A percentile compares a stretch with the other conserved stretches of the same genome.
Conservation (phyloP, 2,329 filamentous ascomycete species). For the Nemania abortiva region DNA sequence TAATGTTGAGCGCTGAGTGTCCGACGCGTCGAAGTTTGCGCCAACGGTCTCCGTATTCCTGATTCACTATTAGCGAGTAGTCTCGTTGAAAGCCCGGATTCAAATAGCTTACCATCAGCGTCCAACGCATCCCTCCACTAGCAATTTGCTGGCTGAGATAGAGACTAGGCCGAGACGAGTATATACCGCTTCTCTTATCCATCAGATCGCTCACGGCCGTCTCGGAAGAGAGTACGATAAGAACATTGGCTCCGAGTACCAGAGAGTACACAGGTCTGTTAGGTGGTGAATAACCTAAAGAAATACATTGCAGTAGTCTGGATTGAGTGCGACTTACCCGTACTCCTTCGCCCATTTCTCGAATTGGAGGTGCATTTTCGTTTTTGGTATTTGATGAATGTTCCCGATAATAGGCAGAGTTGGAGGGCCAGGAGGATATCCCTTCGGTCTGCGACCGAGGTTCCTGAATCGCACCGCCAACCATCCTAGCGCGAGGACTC, state of each 20-base stretch:
- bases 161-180: constrained; percentile 58
- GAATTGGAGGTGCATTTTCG: constrained; percentile 59
- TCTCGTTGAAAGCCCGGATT: not conserved
- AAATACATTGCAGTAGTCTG: not conserved
- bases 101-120: not conserved
- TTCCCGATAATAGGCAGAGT: constrained; percentile 65
- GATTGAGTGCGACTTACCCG: constrained; percentile 15
- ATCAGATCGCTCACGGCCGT: constrained; percentile 63
- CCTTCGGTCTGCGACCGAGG: constrained; percentile 43
- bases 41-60: constrained; percentile 42
- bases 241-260: constrained; percentile 60
- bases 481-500: not conserved
- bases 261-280: constrained; percentile 59
- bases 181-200: constrained; percentile 62
- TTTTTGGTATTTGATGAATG: constrained; percentile 60
- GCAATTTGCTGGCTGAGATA: constrained; percentile 53
- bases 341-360: constrained; percentile 65
- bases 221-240: constrained; percentile 61
- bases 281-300: not conserved
- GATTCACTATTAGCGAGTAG: not conserved
- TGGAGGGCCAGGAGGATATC: constrained; percentile 63
- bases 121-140: constrained; percentile 33
- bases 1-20: constrained; percentile 61
- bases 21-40: constrained; percentile 52
- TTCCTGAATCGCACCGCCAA: not conserved